Evolutionary conservation across 805 yeast genomes (phyloP), one percentile per base, ranked within the genome.

Genomic region (Clavispora vitiphila): DNA sequence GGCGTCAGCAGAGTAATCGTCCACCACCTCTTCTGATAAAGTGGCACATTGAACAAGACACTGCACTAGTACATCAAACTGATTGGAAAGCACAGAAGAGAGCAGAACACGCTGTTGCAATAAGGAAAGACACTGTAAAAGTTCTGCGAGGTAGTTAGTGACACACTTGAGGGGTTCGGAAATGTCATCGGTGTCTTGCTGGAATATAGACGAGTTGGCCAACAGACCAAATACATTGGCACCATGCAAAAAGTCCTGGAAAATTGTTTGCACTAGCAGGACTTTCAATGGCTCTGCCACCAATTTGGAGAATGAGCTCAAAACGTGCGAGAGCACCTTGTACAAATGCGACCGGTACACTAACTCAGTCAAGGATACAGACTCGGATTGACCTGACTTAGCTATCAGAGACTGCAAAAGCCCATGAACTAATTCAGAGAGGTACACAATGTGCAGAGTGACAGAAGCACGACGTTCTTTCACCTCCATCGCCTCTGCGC

Each of bases 1-100:
- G 54, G 80, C 75, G 55, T 89, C 90, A 2, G 64, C 67, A 3
- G 61, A 57, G 71, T 82, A 86, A 4, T 71, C 73, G 26, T 69
- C 74, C 23, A 65, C 58, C 0, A 65, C 60, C 5, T 67, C 72
- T 1, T 53, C 43, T 2, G 83, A 71, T 10, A 81, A 52, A 9
- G 60, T 53, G 5, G 79, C 59, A 8, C 76, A 57, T 3, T 51
- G 49, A 1, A 69, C 48, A 5, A 79, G 49, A n/a, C 66, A 42
- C 8, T 60, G 53, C 1, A 49, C 37, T 38, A 56, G 40, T 5
- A n/a, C n/a, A 5, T 26, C 38, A 20, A 44, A 39, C 11, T 34
- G 35, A 5, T 38, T 64, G 2, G 46, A 22, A 3, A 49, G 27
- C 14, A 54, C 40, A 2, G 53, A 44, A 2, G 55, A 27, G 5